phyloP scores from a whole-genome alignment of 208 protist genomes.

The Trypanosoma mega region DNA sequence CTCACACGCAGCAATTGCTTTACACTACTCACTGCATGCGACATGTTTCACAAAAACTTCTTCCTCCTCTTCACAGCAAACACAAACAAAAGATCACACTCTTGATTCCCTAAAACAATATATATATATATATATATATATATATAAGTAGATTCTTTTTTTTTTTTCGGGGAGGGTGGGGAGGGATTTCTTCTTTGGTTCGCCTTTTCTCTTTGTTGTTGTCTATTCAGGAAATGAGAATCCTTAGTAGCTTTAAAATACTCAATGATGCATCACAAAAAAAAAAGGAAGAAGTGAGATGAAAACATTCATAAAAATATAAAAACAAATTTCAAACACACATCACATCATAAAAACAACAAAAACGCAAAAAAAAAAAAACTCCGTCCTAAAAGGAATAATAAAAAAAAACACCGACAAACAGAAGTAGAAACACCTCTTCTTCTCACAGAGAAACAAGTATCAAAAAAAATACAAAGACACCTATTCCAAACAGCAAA shows the following conservation, averaged over 20 bases:
- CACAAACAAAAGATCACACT: constrained; percentile 5
- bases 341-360: constrained; percentile 8
- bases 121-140: too few species aligned
- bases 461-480: too few species aligned
- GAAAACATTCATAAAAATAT: constrained; percentile 21
- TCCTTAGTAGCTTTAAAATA: too few species aligned
- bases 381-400: not conserved
- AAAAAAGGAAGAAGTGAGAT: constrained; percentile 17
- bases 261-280: not conserved
- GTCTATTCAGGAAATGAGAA: too few species aligned
- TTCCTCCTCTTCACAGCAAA: too few species aligned
- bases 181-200: not conserved
- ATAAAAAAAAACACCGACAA: constrained; percentile 6
- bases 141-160: too few species aligned
- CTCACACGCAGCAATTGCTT: constrained; percentile 34
- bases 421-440: too few species aligned
- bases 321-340: constrained; percentile 3
- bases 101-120: not conserved
- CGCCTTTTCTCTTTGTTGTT: not conserved
- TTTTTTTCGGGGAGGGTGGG: not conserved
- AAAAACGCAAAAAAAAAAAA: not conserved
- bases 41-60: constrained; percentile 25
- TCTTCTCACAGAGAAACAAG: too few species aligned
- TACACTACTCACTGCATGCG: constrained; percentile 28
- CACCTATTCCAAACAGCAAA: constrained; percentile 13